Percentiles rank a stretch among this genome's conserved stretches.
Conservation (phyloP, 306 rosid species). For the Lagenaria siceraria region DNA sequence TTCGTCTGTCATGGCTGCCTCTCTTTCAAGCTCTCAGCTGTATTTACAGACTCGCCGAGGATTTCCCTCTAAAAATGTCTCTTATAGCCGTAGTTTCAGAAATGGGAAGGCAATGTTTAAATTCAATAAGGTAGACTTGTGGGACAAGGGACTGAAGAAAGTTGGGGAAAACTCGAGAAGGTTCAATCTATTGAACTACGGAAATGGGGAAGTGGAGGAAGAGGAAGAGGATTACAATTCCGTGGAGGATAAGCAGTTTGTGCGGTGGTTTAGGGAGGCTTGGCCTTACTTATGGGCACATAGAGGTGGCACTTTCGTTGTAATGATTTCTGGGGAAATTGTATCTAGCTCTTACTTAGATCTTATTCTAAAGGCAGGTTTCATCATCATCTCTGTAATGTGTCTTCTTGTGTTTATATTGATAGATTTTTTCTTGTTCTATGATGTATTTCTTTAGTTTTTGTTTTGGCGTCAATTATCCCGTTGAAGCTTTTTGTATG, state of each 20-base stretch:
- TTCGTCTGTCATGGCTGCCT: constrained; percentile 33
- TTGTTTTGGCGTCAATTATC: neutral
- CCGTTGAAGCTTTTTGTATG: constrained; percentile 1
- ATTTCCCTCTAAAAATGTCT: neutral
- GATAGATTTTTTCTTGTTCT: neutral
- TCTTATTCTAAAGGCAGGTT: constrained; percentile 71
- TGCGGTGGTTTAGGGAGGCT: constrained; percentile 82
- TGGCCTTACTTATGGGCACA: constrained; percentile 93
- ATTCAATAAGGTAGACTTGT: neutral
- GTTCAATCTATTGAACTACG: constrained; percentile 17
- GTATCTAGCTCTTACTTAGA: constrained; percentile 53
- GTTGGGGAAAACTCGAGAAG: constrained; percentile 1
- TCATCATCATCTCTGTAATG: neutral
- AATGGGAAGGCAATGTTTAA: neutral
- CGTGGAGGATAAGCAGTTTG: constrained; percentile 68
- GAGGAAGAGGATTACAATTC: constrained; percentile 32
- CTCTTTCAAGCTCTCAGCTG: constrained; percentile 11
- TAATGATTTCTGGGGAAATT: constrained; percentile 75
- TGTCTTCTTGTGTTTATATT: neutral
- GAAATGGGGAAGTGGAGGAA: constrained; percentile 16
- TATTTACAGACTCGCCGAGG: constrained; percentile 13
- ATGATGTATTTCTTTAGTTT: neutral
- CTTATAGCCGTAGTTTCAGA: constrained; percentile 6
- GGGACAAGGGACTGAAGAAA: neutral
- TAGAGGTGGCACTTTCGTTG: constrained; percentile 72